Evolutionary conservation across 495 filamentous ascomycete species (phyloP).

Genomic region (Aspergillus campestris): DNA sequence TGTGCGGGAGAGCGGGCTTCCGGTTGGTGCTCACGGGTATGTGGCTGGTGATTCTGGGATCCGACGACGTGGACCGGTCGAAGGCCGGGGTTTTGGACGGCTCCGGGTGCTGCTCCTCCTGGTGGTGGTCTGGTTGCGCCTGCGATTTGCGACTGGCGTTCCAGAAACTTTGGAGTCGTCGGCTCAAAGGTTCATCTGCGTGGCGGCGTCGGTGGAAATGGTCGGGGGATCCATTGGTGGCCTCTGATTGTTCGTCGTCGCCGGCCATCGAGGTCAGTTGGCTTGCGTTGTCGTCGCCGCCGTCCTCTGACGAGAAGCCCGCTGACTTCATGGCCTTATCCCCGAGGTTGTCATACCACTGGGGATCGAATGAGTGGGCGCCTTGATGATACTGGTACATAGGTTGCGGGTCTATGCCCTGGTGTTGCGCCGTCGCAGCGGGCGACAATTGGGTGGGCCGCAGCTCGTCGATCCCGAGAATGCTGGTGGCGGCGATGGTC

Average conservation of each 20-base stretch:
- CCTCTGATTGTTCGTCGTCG: constrained; percentile 28
- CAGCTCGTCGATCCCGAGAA: constrained; percentile 28
- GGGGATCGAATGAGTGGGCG: constrained; percentile 18
- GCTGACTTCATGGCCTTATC: constrained; percentile 29
- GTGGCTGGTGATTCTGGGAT: constrained; percentile 20
- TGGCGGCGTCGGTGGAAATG: constrained; percentile 19
- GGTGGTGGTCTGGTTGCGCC: constrained; percentile 11
- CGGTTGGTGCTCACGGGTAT: constrained; percentile 23
- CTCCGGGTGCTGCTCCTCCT: constrained; percentile 6
- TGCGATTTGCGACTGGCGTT: constrained; percentile 24
- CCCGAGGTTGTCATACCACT: constrained; percentile 32
- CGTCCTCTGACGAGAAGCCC: constrained; percentile 29
- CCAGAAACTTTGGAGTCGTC: constrained; percentile 36
- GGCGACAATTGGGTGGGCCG: constrained; percentile 17
- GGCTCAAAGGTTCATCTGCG: constrained; percentile 32
- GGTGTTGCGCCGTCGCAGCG: constrained; percentile 12
- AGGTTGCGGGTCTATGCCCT: constrained; percentile 13
- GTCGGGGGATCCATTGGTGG: constrained; percentile 22
- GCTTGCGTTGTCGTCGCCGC: constrained; percentile 21
- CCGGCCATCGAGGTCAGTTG: constrained; percentile 27
- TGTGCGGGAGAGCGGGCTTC: constrained; percentile 32
- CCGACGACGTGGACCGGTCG: constrained; percentile 10
- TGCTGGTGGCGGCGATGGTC: constrained; percentile 35
- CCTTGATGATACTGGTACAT: constrained; percentile 21
- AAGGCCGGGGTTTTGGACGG: constrained; percentile 11